These are phyloP conservation scores for Sugiyamaella lignohabitans DNA, from an alignment of 805 yeast genomes.

Conservation along the genomic window DNA sequence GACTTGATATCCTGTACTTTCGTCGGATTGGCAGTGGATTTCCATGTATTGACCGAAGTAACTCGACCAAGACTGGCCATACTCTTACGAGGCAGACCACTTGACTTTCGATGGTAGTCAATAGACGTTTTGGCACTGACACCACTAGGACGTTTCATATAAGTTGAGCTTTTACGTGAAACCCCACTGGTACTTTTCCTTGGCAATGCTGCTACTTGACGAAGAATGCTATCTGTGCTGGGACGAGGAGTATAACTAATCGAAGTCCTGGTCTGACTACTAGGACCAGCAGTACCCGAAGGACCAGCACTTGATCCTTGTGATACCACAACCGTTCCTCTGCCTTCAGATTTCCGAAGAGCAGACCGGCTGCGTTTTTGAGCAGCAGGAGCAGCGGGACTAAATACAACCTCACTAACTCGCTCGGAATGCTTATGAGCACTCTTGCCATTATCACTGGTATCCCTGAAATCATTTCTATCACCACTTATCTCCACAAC, in stretches of 20 bases:
- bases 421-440: background rate
- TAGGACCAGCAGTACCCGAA: background rate
- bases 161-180: background rate
- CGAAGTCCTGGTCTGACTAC: conserved; percentile 1
- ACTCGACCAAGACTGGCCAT: conserved; percentile 40
- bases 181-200: conserved; percentile 16
- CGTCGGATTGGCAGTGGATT: conserved; percentile 43
- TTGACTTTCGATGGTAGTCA: conserved; percentile 39
- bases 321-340: too few species aligned
- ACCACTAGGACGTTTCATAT: background rate
- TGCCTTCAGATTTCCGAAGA: background rate
- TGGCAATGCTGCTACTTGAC: conserved; percentile 24
- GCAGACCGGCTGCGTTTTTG: conserved; percentile 12
- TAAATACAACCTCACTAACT: background rate
- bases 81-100: conserved; percentile 36
- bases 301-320: background rate
- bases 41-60: conserved; percentile 33
- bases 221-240: conserved; percentile 19
- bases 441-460: too few species aligned
- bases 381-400: background rate
- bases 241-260: conserved; percentile 10
- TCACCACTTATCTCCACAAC: too few species aligned
- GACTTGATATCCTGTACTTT: conserved; percentile 41
- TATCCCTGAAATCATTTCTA: too few species aligned
- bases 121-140: background rate